These are phyloP conservation scores for Ilyonectria sp. DNA, from an alignment of 2,329 filamentous ascomycete genomes.

Conservation along the genomic window DNA sequence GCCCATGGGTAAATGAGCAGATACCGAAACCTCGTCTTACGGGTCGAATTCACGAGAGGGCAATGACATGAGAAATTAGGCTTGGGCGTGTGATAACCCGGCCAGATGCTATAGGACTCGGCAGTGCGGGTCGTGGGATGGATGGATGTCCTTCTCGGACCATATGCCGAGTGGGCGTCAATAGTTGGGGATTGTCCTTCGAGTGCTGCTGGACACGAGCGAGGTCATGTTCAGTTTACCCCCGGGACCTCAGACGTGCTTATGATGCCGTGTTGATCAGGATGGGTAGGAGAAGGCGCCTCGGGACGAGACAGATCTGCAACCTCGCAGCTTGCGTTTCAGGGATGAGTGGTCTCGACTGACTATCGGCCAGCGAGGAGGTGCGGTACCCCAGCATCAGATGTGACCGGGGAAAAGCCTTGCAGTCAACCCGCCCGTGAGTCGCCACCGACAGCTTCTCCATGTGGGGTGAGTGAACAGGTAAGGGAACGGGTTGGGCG, in stretches of 20 bases:
- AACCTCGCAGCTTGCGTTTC: slow-evolving; percentile 31
- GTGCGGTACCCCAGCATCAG: slow-evolving; percentile 21
- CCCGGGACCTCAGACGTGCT: no score
- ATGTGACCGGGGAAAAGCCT: slow-evolving; percentile 29
- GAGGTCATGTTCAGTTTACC: not conserved
- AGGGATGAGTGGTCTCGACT: slow-evolving; percentile 27
- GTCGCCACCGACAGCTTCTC: slow-evolving; percentile 40
- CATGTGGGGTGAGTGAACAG: slow-evolving; percentile 42
- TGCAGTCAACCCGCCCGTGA: slow-evolving; percentile 20
- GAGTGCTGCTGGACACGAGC: not conserved
- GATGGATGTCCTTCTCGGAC: slow-evolving; percentile 17
- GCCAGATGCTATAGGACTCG: slow-evolving; percentile 6
- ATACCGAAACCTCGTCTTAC: not conserved
- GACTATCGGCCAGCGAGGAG: not conserved
- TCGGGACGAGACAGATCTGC: slow-evolving; percentile 42
- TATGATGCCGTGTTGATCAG: slow-evolving; percentile 24
- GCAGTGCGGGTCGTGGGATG: slow-evolving; percentile 12
- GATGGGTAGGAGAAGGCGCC: slow-evolving; percentile 29
- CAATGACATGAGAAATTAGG: slow-evolving; percentile 6
- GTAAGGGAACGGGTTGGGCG: slow-evolving; percentile 35
- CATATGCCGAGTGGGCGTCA: slow-evolving; percentile 11
- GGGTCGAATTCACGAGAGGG: not conserved
- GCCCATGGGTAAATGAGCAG: not conserved
- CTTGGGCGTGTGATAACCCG: slow-evolving; percentile 6
- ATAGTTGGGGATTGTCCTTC: not conserved